Evolutionary conservation across 371 early-diverging fungal species (phyloP), one percentile per base, ranked within the genome.

Genomic region (Rhizopus microsporus): DNA sequence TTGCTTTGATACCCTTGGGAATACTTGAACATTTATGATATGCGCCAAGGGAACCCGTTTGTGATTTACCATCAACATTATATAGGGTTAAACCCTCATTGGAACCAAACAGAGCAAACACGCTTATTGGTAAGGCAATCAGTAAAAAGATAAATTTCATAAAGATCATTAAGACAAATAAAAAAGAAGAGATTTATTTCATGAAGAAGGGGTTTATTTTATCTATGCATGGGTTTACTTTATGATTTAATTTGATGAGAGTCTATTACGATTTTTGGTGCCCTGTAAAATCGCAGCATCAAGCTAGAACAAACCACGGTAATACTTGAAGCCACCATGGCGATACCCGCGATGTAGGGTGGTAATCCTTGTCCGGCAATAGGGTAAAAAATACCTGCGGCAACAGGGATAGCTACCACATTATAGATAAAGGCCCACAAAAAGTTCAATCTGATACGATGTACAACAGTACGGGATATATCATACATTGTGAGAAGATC

Each of bases 401-500:
- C 94, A 52, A 92, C 75, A 6, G 93, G 93, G 15, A 94, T 88
- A 31, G 91, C 88, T 29, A 89, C 56, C 1, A 71, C 56, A 50
- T 94, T 94, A 60, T 91, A 94, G 35, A 82, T 67, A 58, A 92
- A 87, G 0, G 94, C 94, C 90, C 92, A 92, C 4, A 78, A 43
- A 63, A 94, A 86, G 68, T 94, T 94, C 56, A 87, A 67, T 45
- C 85, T 78, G 62, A 94, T 92, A 6, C 91, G 78, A 17, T 76
- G 71, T 13, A 91, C 83, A 0, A 88, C 83, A 0, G 76, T 78
- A 31, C 78, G 75, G 3, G 90, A 82, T 9, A 94, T 54, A 56
- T 79, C 77, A 13, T 90, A 68, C 72, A 90, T 80, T 16, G 78
- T 84, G 37, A 88, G 63, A 3, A 94, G 60, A 63, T 89, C 88